Evolutionary conservation across 371 early-diverging fungal species (phyloP), one percentile per base, ranked within the genome.

Genomic region (Mortierella sp.): DNA sequence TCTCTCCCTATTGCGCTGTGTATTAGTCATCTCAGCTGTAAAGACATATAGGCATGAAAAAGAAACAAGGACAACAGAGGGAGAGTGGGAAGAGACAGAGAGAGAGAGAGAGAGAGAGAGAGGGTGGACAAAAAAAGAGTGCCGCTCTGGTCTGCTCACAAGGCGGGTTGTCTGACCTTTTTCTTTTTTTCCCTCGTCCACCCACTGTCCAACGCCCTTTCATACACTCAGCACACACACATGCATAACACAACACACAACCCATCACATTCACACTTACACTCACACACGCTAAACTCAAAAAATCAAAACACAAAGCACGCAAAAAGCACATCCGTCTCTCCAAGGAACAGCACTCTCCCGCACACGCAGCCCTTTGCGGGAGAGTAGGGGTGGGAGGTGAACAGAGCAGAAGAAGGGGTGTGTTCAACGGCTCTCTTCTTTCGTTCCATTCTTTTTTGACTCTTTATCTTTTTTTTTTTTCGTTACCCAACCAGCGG

Each of bases 61-160:
- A 35, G 8, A 3, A 10, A 65, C 4, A 21, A 16, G 2, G 32
- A 56, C 56, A 56, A 18, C 48, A 41, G 41, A 41, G 41, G 41
- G 41, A 48, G 46, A 11, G 46, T 4, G 46, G 46, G 7, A 46
- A 4, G 46, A 46, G 46, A 46, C 46, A 46, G 46, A 51, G 14
- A 32, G n/a, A n/a, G n/a, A 41, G 41, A 41, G 41, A 6, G 41
- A 48, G 48, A 54, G 16, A 35, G 29, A 32, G 29, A 12, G 18
- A 63, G 63, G 32, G 18, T 32, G 35, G 35, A 65, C 65, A 38
- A 65, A 65, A 63, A 65, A 65, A 65, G 72, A 72, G 48, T 72
- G 46, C 12, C 51, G 32, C 44, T 32, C 38, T 24, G 65, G 65
- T 32, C 38, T 38, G 65, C 65, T 65, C 65, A 65, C 65, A 65